Evolutionary conservation across 2,329 filamentous ascomycete genomes (phyloP), one percentile per base, ranked within the genome.

Genomic region (Celoporthe dispersa): DNA sequence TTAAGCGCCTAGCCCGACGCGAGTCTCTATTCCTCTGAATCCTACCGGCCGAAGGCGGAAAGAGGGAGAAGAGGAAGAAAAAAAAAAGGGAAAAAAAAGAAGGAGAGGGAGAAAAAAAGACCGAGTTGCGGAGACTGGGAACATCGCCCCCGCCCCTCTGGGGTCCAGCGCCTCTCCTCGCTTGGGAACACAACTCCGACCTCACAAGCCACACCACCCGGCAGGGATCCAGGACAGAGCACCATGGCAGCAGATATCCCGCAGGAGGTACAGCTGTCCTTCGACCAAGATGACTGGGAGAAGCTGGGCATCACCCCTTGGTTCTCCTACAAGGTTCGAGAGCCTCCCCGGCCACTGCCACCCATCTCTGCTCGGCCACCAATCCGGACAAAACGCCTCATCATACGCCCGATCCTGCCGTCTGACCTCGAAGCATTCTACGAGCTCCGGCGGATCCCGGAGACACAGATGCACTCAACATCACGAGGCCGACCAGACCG

Each of bases 391-490:
- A 64, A 70, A 19, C 70, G 71, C 12, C 66, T 73, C 25, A 8
- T 71, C 48, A 35, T 73, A 37, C 66, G 72, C 14, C 67, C 72
- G 6, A 31, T 73, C 35, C 44, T 69, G 19, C 44, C 66, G 2
- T 67, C 69, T 9, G 72, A 73, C n/a, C 65, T 72, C 8, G 71
- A 73, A 9, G 65, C 69, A 5, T 73, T 73, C 69, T 67, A 73
- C 65, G 66, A 66, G 41, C 68, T 73, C 14, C 71, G 72, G 37
- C 48, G 48, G 11, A 63, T 64, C 48, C 37, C 33, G 9, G 69
- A 70, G 57, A 62, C 48, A 2, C 71, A 73, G 57, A 14, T 9
- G 0, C 37, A 68, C 8, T 73, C 72, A 14, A 64, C 67, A 35
- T 28, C 41, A 4, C 69, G 72, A 22, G 72, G 72, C 14, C 69